Evolutionary conservation across 768 basidiomycete species (phyloP), one percentile per base, ranked within the genome.

Genomic region (Clavaria fumosa): DNA sequence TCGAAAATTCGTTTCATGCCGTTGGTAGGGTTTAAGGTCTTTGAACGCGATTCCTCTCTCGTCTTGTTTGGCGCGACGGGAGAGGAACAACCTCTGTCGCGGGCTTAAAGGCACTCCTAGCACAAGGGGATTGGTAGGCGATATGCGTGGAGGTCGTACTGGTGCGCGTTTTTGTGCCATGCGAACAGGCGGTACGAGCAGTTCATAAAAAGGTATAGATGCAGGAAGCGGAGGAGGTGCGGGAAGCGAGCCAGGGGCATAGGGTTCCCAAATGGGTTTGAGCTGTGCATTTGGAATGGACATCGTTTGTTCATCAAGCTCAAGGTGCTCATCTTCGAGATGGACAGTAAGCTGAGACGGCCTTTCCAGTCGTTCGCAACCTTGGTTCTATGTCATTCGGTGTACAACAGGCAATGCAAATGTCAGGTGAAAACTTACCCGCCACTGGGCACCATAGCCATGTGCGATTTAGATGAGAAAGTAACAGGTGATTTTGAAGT

Each of bases 401-500:
- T n/a, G n/a, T 15, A 24, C 4, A 24, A 18, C 26, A 28, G 26
- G 26, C 9, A 28, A 9, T 28, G 9, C 26, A 28, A 9, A 14
- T 28, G 14, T 28, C 9, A 9, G 9, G 9, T 9, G 14, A 28
- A 14, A 28, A 37, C 40, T n/a, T 32, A 55, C 57, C 50, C 38
- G 34, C 36, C 20, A 56, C 38, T 7, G 55, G 55, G 43, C 57
- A 58, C 17, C 33, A 22, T 10, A 58, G 41, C 4, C 34, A 27
- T 5, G 45, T 23, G 2, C 55, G 47, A 18, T 40, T 48, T 22
- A 58, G 44, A 42, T 55, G 54, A n/a, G 50, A 43, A n/a, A 41
- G 32, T 15, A 47, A 45, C 24, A 58, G 26, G 31, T 58, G 57
- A 1, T 35, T 40, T 17, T 43, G 38, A 18, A 56, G 36, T 14